A percentile compares a stretch with the other conserved stretches of the same genome.
phyloP scores from a whole-genome alignment of 2,329 filamentous ascomycete genomes.

The Akanthomyces lecanii region DNA sequence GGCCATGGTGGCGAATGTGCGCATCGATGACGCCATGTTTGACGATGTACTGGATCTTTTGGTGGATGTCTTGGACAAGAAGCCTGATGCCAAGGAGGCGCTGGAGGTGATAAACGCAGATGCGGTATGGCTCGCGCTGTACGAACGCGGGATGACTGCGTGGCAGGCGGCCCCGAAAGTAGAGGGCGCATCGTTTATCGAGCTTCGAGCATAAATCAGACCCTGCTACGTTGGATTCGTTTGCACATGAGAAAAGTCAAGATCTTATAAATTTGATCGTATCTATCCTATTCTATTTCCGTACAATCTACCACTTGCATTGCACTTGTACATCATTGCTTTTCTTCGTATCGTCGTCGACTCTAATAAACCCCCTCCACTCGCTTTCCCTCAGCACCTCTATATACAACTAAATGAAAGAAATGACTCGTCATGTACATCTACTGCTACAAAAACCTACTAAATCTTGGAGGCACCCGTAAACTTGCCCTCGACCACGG shows the following conservation, averaged over 20 bases:
- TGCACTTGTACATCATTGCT: neutral
- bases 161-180: slow-evolving; percentile 36
- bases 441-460: neutral
- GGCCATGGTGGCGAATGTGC: slow-evolving; percentile 58
- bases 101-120: slow-evolving; percentile 66
- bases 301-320: neutral
- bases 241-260: neutral
- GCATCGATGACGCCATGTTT: slow-evolving; percentile 63
- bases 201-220: neutral
- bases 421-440: neutral
- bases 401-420: neutral
- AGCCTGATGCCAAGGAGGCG: slow-evolving; percentile 47
- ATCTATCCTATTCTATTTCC: slow-evolving; percentile 8
- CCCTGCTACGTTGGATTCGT: neutral
- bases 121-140: slow-evolving; percentile 68
- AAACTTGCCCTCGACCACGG: slow-evolving; percentile 73
- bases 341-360: slow-evolving; percentile 7
- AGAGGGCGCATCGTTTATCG: slow-evolving; percentile 32
- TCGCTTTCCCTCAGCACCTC: neutral
- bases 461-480: slow-evolving; percentile 51
- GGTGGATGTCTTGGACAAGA: slow-evolving; percentile 42
- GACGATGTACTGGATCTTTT: slow-evolving; percentile 67
- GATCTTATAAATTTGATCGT: neutral
- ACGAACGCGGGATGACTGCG: slow-evolving; percentile 41
- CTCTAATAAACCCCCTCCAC: neutral